Evolutionary conservation across 2,329 filamentous ascomycete genomes (phyloP), one percentile per base, ranked within the genome.

Genomic region (Coniochaeta sp.): DNA sequence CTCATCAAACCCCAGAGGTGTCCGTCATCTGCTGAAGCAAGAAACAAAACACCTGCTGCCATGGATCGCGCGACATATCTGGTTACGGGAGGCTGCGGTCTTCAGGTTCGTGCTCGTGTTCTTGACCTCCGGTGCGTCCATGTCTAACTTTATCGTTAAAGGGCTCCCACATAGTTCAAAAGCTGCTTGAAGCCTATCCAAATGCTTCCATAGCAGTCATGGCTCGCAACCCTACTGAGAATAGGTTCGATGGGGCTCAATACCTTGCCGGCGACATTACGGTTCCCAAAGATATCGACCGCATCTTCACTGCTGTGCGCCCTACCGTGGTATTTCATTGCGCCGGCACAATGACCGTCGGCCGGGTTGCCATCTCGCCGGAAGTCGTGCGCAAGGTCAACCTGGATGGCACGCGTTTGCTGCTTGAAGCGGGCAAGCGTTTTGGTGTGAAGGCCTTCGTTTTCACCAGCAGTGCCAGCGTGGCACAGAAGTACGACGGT

Each of bases 281-380:
- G 6, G 73, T 71, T 7, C 60, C 65, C 6, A 65, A 68, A 30
- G 69, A 70, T 30, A 69, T 81, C 55, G 63, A 73, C 51, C 62
- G 67, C 10, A 67, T 79, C 9, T 77, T 87, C 55, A 57, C 65
- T 10, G 69, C 71, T 50, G 73, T 74, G 12, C 73, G 72, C 55
- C 82, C 83, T 0, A 74, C 80, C 54, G 72, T 85, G 2, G 79
- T 88, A 2, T 76, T 87, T 48, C 83, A 87, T 60, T 84, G 82
- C 0, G 85, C 83, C 1, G 57, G 73, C 64, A 40, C 54, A 12
- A 55, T 60, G 38, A 54, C 55, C 4, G 53, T 53, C 1, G 45
- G 51, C 1, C 49, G 55, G 6, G 53, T 48, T 22, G 28, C 42
- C 16, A 31, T 55, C 30, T 14, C 55, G 13, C 70, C 74, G 54